Evolutionary conservation across 116 monocot species (phyloP), one percentile per base, ranked within the genome.

Genomic region (Cymodocea nodosa): DNA sequence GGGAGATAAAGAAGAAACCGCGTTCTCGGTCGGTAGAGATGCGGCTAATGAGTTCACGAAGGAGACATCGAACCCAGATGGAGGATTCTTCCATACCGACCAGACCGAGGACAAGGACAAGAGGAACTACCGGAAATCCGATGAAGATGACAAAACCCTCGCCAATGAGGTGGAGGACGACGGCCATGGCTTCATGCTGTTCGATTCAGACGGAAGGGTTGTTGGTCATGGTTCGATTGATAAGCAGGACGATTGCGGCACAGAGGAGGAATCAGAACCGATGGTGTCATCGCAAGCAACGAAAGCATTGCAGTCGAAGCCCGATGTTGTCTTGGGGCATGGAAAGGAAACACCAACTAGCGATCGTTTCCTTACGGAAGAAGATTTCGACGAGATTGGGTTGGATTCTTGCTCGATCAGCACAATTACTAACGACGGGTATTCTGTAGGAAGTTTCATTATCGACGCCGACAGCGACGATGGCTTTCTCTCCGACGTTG

Each of bases 401-500:
- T 82, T 68, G 49, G 78, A 80, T 62, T 83, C 82, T 9, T 83
- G 79, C 63, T 77, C 88, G 20, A 74, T 79, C 23, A 79, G 82
- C 0, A 80, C 85, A 0, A 82, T 71, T 54, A 50, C 39, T 8
- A 86, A 83, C 30, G 93, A 89, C 73, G 86, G 86, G 0, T 89
- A 94, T 70, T 89, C 89, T 2, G 94, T 94, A 35, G 86, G 77
- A 74, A 75, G 84, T 34, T 72, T 89, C 15, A 30, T 50, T 4
- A 55, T 76, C 4, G 84, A 84, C 59, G 80, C 73, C 10, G 86
- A 85, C 19, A 80, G 68, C 1, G 50, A 35, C 18, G 84, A 81
- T 35, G 84, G 74, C 0, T 73, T 89, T 63, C 66, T 83, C 12
- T 85, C 89, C 6, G 93, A 93, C 59, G 58, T 37, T 36, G 84